Evolutionary conservation across 352 stramenopile species (phyloP), one percentile per base, ranked within the genome.

Genomic region (Phytophthora syringae): DNA sequence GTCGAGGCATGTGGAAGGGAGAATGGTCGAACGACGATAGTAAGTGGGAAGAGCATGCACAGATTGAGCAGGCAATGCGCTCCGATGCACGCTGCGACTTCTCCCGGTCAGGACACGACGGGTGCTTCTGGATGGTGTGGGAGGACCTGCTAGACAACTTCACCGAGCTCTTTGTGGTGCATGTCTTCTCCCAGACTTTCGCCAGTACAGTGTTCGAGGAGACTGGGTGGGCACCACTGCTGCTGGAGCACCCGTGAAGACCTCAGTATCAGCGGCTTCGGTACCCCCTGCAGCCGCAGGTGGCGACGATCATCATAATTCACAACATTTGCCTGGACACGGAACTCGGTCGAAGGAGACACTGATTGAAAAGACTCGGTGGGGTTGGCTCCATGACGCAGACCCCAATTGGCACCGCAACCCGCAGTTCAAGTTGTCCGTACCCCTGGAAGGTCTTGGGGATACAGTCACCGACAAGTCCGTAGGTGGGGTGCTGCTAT

Each of bases 331-430:
- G 20, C 18, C 58, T 10, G 36, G 39, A 18, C 51, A 52, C 32
- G 5, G 16, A 18, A 16, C 39, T 42, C 54, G 51, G 2, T 60
- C 47, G 18, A 71, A 71, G 54, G 83, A 89, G 28, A 67, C 40
- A 4, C 30, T 65, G 15, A 85, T 92, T 48, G 70, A 72, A 12
- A 82, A 83, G 40, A 92, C 80, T n/a, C 80, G 85, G 39, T 94
- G 85, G 84, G 71, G 45, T 18, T 80, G 90, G 28, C 53, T 89
- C 25, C 52, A 52, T 2, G 91, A 97, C 56, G 80, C 74, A 7
- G 91, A 98, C 45, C 71, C 89, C 7, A 92, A 86, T 42, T 98
- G 92, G 92, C 90, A 97, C 69, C 92, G 93, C 34, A 98, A 98
- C 58, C 92, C 90, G 9, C 91, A 98, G 73, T 97, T 92, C 64